Conservation (phyloP, 257 asterid species). For the Lycium ferocissimum region DNA sequence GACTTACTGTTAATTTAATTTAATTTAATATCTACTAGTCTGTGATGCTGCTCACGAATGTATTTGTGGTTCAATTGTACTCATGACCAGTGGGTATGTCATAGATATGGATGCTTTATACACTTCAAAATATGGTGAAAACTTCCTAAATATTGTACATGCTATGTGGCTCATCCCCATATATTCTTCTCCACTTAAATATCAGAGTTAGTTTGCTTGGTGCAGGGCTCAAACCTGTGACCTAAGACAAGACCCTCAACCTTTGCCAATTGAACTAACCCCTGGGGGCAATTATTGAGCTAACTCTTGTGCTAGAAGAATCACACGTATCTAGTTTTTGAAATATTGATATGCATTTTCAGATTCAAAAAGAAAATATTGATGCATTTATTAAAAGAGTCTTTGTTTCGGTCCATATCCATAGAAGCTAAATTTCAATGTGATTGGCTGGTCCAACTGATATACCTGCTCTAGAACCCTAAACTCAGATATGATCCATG, state of each 20-base stretch:
- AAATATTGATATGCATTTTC: not conserved
- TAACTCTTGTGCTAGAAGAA: not conserved
- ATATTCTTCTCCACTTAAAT: not conserved
- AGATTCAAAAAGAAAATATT: no score
- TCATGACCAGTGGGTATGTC: not conserved
- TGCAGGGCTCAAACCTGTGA: no score
- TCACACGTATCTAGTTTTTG: not conserved
- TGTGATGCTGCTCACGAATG: not conserved
- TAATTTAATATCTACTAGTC: not conserved
- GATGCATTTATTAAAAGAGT: not conserved
- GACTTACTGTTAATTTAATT: not conserved
- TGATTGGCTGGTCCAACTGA: not conserved
- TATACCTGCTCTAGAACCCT: not conserved
- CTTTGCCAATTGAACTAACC: no score
- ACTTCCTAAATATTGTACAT: not conserved
- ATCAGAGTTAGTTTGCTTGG: no score
- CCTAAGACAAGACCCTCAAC: no score
- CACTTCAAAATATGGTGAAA: constrained; percentile 1
- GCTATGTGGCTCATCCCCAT: not conserved
- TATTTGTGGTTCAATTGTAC: not conserved
- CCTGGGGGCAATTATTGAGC: no score
- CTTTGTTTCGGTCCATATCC: not conserved
- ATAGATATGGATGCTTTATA: not conserved
- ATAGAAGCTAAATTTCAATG: not conserved
- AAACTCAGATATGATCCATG: not conserved